These are phyloP conservation scores for Glycine soja DNA, from an alignment of 306 rosid genomes.

Conservation along the genomic window DNA sequence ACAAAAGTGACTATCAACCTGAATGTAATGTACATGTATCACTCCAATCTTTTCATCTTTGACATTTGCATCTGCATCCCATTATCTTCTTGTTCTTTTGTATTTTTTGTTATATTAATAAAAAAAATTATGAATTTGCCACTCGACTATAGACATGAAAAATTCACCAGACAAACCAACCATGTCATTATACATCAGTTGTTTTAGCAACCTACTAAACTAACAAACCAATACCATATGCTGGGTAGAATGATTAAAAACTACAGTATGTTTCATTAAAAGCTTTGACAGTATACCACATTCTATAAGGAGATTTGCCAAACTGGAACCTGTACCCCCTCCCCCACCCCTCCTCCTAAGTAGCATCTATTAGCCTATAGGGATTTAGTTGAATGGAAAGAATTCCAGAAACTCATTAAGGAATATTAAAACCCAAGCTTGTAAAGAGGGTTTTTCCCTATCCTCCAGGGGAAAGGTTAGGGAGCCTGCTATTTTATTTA, in stretches of 20 bases:
- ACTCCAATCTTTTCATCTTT: constrained; percentile 3
- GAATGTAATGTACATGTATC: not conserved
- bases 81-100: not conserved
- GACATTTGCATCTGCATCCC: constrained; percentile 6
- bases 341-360: not conserved
- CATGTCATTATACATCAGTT: constrained; percentile 8
- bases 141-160: not conserved
- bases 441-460: constrained; percentile 5
- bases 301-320: constrained; percentile 4
- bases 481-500: constrained; percentile 23
- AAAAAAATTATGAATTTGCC: not conserved
- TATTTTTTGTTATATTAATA: not conserved
- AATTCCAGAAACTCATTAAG: constrained; percentile 8
- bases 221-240: not conserved
- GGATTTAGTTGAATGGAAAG: constrained; percentile 22
- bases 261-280: not conserved
- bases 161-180: constrained; percentile 8
- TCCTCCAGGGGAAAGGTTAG: not conserved
- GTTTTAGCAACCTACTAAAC: not conserved
- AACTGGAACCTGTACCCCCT: constrained; percentile 7
- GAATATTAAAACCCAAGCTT: constrained; percentile 5
- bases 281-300: not conserved
- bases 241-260: not conserved
- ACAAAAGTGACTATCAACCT: constrained; percentile 23
- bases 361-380: constrained; percentile 1